Evolutionary conservation across 805 yeast species (phyloP).

Genomic region (Wickerhamomyces subpelliculosus): DNA sequence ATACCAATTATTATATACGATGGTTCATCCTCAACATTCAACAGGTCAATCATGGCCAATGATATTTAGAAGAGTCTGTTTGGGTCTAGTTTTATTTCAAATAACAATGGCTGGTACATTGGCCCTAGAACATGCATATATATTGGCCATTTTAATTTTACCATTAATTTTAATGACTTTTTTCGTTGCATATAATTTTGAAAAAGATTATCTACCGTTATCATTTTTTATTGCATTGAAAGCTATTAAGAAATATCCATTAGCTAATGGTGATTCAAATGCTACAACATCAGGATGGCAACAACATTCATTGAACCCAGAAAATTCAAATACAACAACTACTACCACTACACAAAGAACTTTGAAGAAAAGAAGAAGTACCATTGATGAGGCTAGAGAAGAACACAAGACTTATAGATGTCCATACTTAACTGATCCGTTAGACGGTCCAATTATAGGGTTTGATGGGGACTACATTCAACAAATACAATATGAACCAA

Average conservation of each 20-base stretch:
- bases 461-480: slow-evolving; percentile 24
- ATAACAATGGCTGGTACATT: slow-evolving; percentile 90
- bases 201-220: slow-evolving; percentile 74
- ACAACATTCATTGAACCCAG: neutral
- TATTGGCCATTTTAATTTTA: slow-evolving; percentile 59
- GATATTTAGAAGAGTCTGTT: slow-evolving; percentile 71
- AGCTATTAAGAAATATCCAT: slow-evolving; percentile 38
- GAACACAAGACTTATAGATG: slow-evolving; percentile 56
- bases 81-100: slow-evolving; percentile 81
- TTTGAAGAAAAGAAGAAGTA: slow-evolving; percentile 16
- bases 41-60: slow-evolving; percentile 97
- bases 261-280: neutral
- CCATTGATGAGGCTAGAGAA: slow-evolving; percentile 22
- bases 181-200: slow-evolving; percentile 70
- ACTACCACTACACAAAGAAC: slow-evolving; percentile 10
- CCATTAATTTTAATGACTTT: slow-evolving; percentile 73
- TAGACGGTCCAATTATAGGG: slow-evolving; percentile 82
- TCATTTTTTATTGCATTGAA: slow-evolving; percentile 82
- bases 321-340: neutral
- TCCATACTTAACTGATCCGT: slow-evolving; percentile 59
- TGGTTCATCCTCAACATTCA: slow-evolving; percentile 94
- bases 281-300: neutral
- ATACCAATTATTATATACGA: slow-evolving; percentile 82
- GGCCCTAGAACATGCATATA: slow-evolving; percentile 72
- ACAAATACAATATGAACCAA: slow-evolving; percentile 17